phyloP scores from a whole-genome alignment of 23 red algal genomes.

The Gracilariopsis chorda region DNA sequence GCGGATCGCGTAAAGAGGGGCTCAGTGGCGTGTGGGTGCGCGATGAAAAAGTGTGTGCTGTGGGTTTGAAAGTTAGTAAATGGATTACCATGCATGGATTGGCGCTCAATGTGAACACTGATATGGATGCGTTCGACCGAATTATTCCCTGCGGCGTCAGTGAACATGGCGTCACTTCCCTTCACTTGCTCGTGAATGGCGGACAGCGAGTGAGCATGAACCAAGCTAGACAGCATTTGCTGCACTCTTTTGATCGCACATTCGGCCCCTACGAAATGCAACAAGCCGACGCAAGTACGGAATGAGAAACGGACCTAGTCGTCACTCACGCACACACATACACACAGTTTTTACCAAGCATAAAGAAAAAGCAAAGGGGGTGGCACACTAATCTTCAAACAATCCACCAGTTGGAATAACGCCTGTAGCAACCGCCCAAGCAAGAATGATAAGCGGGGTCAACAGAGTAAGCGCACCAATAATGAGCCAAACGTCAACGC shows the following conservation, averaged over 20 bases:
- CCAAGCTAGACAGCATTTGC: background rate
- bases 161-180: conserved; percentile 42
- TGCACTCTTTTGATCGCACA: conserved; percentile 19
- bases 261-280: conserved; percentile 29
- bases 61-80: conserved; percentile 81
- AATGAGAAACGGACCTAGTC: background rate
- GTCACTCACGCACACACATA: background rate
- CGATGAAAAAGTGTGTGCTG: conserved; percentile 74
- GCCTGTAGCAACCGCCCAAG: conserved; percentile 48
- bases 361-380: background rate
- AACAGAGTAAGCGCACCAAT: conserved; percentile 40
- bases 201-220: background rate
- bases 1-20: conserved; percentile 47
- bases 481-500: conserved; percentile 42
- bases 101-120: conserved; percentile 80
- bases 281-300: background rate
- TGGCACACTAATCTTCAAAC: conserved; percentile 1
- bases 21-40: conserved; percentile 88
- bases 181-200: conserved; percentile 7
- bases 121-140: conserved; percentile 43
- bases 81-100: conserved; percentile 95
- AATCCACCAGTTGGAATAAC: conserved; percentile 40
- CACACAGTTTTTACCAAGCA: background rate
- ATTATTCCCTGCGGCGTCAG: conserved; percentile 84
- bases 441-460: conserved; percentile 43